Evolutionary conservation across 2,329 filamentous ascomycete species (phyloP).

Genomic region (Clonostachys sp.): DNA sequence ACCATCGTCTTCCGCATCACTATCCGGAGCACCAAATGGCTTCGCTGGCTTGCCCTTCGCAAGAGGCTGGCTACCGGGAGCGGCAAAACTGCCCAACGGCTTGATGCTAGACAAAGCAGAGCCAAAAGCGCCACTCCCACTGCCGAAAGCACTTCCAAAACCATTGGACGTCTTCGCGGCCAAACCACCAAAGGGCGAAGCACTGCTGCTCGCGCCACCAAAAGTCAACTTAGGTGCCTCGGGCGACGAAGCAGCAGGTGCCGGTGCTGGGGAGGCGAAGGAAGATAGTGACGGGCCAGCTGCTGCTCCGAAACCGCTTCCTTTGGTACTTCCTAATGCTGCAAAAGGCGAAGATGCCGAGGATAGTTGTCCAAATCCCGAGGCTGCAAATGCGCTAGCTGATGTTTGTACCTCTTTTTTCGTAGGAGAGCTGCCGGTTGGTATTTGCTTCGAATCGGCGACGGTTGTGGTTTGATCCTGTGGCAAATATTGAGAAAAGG

Average conservation of each 20-base stretch:
- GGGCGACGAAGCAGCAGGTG: constrained; percentile 8
- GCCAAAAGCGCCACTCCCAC: constrained; percentile 25
- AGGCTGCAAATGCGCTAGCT: constrained; percentile 60
- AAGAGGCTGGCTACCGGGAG: constrained; percentile 42
- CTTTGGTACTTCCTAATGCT: constrained; percentile 39
- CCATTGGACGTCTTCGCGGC: constrained; percentile 27
- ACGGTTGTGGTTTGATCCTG: too few relatives aligned
- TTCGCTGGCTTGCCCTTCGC: constrained; percentile 59
- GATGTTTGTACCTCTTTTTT: constrained; percentile 37
- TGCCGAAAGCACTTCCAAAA: constrained; percentile 49
- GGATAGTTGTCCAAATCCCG: constrained; percentile 64
- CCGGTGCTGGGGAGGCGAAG: constrained; percentile 20
- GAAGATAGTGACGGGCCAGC: constrained; percentile 25
- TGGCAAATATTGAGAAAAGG: too few relatives aligned
- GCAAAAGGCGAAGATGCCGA: constrained; percentile 62
- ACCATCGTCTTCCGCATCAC: constrained; percentile 49
- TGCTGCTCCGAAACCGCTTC: constrained; percentile 44
- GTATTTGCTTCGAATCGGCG: too few relatives aligned
- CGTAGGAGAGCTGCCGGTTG: constrained; percentile 9
- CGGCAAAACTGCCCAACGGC: constrained; percentile 64
- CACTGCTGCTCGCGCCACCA: constrained; percentile 24
- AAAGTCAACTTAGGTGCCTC: constrained; percentile 43
- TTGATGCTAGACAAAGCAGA: constrained; percentile 32
- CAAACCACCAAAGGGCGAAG: constrained; percentile 44
- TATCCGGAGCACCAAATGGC: constrained; percentile 74